These are phyloP conservation scores for Solanum bulbocastanum DNA, from an alignment of 257 asterid genomes.

Conservation along the genomic window DNA sequence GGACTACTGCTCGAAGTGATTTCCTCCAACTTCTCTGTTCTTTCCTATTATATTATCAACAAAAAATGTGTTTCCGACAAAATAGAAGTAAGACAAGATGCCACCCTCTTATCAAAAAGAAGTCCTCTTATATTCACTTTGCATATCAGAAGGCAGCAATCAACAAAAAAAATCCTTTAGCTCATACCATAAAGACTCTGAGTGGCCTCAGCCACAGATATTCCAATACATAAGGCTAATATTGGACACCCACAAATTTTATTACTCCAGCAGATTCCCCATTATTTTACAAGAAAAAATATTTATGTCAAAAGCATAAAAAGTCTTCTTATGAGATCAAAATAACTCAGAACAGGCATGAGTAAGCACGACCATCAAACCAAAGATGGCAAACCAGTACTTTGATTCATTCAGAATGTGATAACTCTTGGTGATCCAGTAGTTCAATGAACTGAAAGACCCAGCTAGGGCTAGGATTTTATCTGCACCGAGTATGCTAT, in stretches of 20 bases:
- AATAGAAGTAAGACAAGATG: not conserved
- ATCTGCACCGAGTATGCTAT: not conserved
- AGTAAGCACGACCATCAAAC: not conserved
- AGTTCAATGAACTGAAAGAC: not conserved
- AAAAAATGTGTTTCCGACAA: not conserved
- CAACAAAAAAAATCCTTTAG: not conserved
- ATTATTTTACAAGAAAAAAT: not conserved
- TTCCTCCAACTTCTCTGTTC: not conserved
- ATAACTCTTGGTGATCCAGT: not conserved
- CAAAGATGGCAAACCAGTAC: not conserved
- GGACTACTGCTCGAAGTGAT: not conserved
- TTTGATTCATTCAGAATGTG: not conserved
- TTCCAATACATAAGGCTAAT: not conserved
- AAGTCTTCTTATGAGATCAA: not conserved
- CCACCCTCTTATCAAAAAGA: not conserved
- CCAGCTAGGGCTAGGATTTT: not conserved
- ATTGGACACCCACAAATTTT: not conserved
- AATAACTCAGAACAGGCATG: not conserved
- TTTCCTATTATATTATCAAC: not conserved
- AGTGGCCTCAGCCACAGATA: not conserved
- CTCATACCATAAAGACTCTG: not conserved
- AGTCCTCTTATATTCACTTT: not conserved
- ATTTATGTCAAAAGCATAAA: not conserved
- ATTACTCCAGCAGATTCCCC: not conserved
- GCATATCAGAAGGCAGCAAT: not conserved